Evolutionary conservation across 306 rosid genomes (phyloP).

Genomic region (Trifolium repens): DNA sequence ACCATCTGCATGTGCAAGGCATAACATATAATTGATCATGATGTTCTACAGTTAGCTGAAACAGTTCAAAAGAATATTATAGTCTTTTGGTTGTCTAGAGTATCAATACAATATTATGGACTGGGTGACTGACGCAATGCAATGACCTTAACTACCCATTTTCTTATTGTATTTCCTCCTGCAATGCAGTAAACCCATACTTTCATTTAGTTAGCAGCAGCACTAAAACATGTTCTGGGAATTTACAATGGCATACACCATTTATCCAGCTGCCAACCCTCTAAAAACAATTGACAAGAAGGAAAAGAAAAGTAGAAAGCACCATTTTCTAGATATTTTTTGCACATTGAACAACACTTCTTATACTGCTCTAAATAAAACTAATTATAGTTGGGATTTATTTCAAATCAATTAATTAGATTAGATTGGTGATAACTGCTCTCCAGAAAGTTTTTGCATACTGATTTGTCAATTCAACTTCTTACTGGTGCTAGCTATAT

Average conservation of each 20-base stretch:
- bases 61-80: conserved; percentile 7
- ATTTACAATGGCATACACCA: conserved; percentile 29
- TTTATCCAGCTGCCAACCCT: conserved; percentile 23
- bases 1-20: conserved; percentile 62
- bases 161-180: conserved; percentile 7
- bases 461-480: background rate
- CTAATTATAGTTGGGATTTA: background rate
- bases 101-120: conserved; percentile 9
- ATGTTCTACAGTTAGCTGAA: conserved; percentile 23
- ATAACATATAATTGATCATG: conserved; percentile 16
- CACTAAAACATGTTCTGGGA: conserved; percentile 28
- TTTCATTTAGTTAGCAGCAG: conserved; percentile 32
- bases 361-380: background rate
- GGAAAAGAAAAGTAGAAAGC: background rate
- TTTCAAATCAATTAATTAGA: background rate
- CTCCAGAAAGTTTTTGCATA: background rate
- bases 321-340: conserved; percentile 5
- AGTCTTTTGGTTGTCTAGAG: background rate
- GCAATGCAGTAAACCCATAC: conserved; percentile 8
- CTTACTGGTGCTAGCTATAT: background rate
- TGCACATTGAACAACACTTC: background rate
- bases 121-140: background rate
- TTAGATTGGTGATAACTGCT: conserved; percentile 1
- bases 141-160: conserved; percentile 16
- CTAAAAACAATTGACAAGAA: conserved; percentile 11